phyloP scores from a whole-genome alignment of 2,329 filamentous ascomycete genomes.

The Colletotrichum horii region DNA sequence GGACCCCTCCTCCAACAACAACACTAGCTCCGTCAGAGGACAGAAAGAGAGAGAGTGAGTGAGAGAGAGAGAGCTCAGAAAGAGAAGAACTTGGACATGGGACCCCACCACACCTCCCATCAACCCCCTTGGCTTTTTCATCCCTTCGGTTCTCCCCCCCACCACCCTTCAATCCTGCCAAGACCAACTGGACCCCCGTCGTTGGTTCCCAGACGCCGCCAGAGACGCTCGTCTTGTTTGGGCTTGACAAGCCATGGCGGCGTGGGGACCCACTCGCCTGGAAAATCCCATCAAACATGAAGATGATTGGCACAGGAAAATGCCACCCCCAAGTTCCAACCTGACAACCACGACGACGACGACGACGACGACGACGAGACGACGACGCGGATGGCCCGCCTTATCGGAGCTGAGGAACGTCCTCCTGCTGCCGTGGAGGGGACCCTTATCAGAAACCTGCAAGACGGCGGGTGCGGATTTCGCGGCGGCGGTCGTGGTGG shows the following conservation, averaged over 20 bases:
- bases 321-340: not conserved
- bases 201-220: slow-evolving; percentile 17
- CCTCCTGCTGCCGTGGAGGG: not conserved
- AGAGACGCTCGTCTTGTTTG: slow-evolving; percentile 16
- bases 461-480: slow-evolving; percentile 18
- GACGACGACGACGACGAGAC: not conserved
- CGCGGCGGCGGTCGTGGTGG: not conserved
- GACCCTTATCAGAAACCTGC: slow-evolving; percentile 19
- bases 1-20: not conserved
- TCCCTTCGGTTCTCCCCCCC: not conserved
- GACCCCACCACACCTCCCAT: not conserved
- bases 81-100: not conserved
- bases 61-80: not conserved
- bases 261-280: not conserved
- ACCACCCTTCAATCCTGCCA: not conserved
- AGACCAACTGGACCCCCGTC: slow-evolving; percentile 1
- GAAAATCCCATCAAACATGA: not conserved
- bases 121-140: not conserved
- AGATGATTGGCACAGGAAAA: slow-evolving; percentile 5
- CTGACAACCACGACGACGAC: not conserved
- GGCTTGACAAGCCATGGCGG: slow-evolving; percentile 18
- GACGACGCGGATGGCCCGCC: not conserved
- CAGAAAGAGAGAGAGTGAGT: not conserved
- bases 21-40: not conserved
- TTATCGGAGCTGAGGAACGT: slow-evolving; percentile 4